Evolutionary conservation across 1,284 basidiomycete genomes (phyloP).

Genomic region (Psilocybe mexicana): DNA sequence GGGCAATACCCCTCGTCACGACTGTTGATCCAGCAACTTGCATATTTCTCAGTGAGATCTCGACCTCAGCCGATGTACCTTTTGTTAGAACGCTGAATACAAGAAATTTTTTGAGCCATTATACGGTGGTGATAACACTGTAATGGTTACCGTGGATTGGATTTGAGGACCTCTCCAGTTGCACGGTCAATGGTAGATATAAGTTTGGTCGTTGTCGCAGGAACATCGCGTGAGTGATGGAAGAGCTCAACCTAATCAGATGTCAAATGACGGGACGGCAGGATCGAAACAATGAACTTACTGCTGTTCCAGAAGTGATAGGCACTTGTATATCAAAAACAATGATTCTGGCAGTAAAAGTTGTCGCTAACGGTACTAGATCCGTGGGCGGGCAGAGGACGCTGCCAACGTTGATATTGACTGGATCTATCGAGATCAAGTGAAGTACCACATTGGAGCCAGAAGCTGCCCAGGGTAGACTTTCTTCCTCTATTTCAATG

Average conservation of each 20-base stretch:
- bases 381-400: conserved; percentile 82
- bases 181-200: conserved; percentile 77
- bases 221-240: conserved; percentile 92
- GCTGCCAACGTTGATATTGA: conserved; percentile 85
- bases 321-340: conserved; percentile 93
- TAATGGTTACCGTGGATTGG: conserved; percentile 72
- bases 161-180: conserved; percentile 75
- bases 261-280: not conserved
- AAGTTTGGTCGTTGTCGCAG: conserved; percentile 84
- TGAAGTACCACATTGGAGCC: conserved; percentile 89
- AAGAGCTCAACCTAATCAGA: conserved; percentile 79
- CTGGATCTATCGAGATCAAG: conserved; percentile 82
- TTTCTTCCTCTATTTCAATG: conserved; percentile 84
- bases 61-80: conserved; percentile 81
- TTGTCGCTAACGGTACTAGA: conserved; percentile 72
- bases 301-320: conserved; percentile 84
- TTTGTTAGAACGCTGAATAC: conserved; percentile 76
- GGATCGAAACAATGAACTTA: conserved; percentile 37
- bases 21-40: conserved; percentile 51
- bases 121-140: not conserved
- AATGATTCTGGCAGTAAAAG: conserved; percentile 87
- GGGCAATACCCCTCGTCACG: conserved; percentile 64
- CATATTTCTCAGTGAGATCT: conserved; percentile 71
- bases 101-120: conserved; percentile 6
- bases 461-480: conserved; percentile 85